Percentiles rank a stretch among this genome's conserved stretches.
Conservation (phyloP, 257 asterid species). For the Paulownia fortunei region DNA sequence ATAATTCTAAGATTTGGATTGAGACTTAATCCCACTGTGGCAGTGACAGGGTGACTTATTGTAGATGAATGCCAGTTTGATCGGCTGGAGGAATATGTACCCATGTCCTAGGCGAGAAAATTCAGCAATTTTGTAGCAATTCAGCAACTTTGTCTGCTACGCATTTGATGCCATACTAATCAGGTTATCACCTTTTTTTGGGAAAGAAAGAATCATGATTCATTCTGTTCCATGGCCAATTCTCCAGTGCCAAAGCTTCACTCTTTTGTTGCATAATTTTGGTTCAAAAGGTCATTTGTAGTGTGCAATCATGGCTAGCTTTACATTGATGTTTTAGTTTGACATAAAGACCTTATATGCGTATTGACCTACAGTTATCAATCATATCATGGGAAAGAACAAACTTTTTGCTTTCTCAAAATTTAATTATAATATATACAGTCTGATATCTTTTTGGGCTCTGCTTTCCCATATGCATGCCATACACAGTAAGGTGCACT, state of each 20-base stretch:
- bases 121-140: background rate
- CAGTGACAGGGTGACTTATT: background rate
- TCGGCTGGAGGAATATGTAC: background rate
- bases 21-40: background rate
- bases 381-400: background rate
- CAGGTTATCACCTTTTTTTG: background rate
- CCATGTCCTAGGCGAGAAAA: background rate
- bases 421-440: background rate
- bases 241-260: conserved; percentile 11
- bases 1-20: background rate
- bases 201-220: background rate
- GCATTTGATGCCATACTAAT: background rate
- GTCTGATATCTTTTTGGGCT: background rate
- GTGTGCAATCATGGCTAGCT: background rate
- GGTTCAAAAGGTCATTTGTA: background rate
- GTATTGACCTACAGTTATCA: background rate
- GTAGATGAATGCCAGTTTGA: background rate
- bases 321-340: conserved; percentile 18
- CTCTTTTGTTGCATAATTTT: background rate
- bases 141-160: background rate
- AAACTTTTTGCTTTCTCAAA: background rate
- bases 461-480: background rate
- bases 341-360: background rate
- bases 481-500: background rate
- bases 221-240: background rate